Percentiles rank a stretch among this genome's conserved stretches.
phyloP scores from a whole-genome alignment of 1,139 yeast genomes.

The Suhomyces ambrosiae region DNA sequence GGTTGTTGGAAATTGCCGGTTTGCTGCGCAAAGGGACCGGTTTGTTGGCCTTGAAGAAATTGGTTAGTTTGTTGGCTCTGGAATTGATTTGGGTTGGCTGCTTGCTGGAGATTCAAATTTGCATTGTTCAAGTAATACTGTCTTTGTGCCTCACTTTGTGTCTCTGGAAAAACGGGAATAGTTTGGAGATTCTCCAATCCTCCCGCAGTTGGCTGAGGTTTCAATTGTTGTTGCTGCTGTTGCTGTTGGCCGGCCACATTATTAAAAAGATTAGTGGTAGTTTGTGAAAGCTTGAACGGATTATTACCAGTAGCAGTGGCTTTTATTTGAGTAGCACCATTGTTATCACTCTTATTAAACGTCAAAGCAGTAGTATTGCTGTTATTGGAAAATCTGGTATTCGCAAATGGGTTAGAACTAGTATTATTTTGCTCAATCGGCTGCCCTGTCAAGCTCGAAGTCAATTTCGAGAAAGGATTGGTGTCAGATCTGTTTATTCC shows the following conservation, averaged over 20 bases:
- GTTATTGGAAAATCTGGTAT: conserved; percentile 38
- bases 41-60: conserved; percentile 11
- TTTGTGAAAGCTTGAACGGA: conserved; percentile 47
- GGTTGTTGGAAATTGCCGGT: conserved; percentile 3
- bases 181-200: conserved; percentile 66
- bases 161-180: conserved; percentile 65
- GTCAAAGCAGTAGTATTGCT: conserved; percentile 43
- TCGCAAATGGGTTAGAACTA: conserved; percentile 53
- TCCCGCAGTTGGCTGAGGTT: conserved; percentile 64
- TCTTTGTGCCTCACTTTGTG: conserved; percentile 46
- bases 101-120: conserved; percentile 22
- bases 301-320: conserved; percentile 43
- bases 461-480: conserved; percentile 44
- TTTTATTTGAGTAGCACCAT: conserved; percentile 23
- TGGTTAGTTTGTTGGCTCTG: conserved; percentile 12
- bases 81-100: conserved; percentile 10
- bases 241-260: conserved; percentile 23
- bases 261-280: conserved; percentile 39
- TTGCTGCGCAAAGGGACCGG: conserved; percentile 9
- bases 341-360: conserved; percentile 20
- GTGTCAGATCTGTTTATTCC: conserved; percentile 35
- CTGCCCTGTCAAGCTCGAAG: conserved; percentile 24
- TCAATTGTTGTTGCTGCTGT: conserved; percentile 30
- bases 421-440: conserved; percentile 20
- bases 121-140: conserved; percentile 44